A percentile compares a stretch with the other conserved stretches of the same genome.
Conservation (phyloP, 2,329 filamentous ascomycete species). For the Venturiaceae sp. region DNA sequence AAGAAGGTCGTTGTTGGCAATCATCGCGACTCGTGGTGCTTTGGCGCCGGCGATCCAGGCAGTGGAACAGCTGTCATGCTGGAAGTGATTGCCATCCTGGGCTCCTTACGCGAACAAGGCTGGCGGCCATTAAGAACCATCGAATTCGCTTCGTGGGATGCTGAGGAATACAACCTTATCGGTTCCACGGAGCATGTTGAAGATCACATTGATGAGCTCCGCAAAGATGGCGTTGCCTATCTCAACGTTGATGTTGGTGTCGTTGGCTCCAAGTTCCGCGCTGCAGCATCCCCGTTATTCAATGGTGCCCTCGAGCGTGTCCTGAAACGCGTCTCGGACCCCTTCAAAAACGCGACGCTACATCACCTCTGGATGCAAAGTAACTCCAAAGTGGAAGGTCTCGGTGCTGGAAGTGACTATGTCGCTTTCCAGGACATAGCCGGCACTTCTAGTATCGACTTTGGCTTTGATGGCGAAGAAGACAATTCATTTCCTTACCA, state of each 20-base stretch:
- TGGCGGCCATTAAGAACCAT: constrained; percentile 94
- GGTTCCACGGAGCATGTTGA: constrained; percentile 95
- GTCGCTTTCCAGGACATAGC: constrained; percentile 87
- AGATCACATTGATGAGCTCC: constrained; percentile 63
- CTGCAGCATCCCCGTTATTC: constrained; percentile 73
- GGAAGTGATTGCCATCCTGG: constrained; percentile 78
- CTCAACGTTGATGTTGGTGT: constrained; percentile 85
- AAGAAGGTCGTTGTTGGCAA: constrained; percentile 87
- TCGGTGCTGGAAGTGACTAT: constrained; percentile 74
- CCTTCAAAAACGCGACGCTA: constrained; percentile 60
- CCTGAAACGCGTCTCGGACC: constrained; percentile 66
- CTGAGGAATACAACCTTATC: constrained; percentile 82
- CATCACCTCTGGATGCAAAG: constrained; percentile 65
- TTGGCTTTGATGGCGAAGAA: constrained; percentile 59
- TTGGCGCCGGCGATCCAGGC: constrained; percentile 61
- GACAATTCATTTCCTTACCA: constrained; percentile 54
- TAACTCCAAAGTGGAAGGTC: constrained; percentile 30
- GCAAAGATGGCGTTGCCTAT: constrained; percentile 71
- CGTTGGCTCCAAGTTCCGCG: constrained; percentile 63
- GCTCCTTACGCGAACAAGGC: constrained; percentile 62
- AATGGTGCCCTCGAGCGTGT: constrained; percentile 61
- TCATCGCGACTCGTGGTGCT: constrained; percentile 87
- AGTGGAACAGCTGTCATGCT: constrained; percentile 86
- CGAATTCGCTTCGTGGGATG: constrained; percentile 96
- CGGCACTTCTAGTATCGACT: constrained; percentile 77